A percentile compares a stretch with the other conserved stretches of the same genome.
Evolutionary conservation across 2,329 filamentous ascomycete genomes (phyloP).

Genomic region (Septoria petroselini): DNA sequence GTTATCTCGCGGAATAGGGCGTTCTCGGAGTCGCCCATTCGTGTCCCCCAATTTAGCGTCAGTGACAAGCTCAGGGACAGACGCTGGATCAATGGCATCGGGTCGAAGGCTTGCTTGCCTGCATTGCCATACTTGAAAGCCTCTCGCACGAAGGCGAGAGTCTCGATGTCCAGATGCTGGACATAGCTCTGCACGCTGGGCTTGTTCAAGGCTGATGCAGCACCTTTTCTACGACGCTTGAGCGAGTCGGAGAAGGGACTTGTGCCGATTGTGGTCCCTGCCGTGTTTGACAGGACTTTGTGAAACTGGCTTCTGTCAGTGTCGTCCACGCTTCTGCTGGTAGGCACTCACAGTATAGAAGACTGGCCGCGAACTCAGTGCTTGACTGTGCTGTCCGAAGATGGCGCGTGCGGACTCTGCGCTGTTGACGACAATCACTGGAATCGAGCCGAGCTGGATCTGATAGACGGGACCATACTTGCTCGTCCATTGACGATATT

Average conservation of each 20-base stretch:
- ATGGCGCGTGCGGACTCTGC: slow-evolving; percentile 43
- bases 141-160: slow-evolving; percentile 61
- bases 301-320: slow-evolving; percentile 35
- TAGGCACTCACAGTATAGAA: slow-evolving; percentile 39
- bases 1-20: slow-evolving; percentile 62
- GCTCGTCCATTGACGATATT: slow-evolving; percentile 45
- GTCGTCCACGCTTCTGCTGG: too few species aligned
- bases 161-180: slow-evolving; percentile 60
- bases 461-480: slow-evolving; percentile 45
- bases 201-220: slow-evolving; percentile 63
- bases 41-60: slow-evolving; percentile 64
- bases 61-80: slow-evolving; percentile 60
- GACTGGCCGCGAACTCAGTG: slow-evolving; percentile 43
- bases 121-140: slow-evolving; percentile 56
- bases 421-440: slow-evolving; percentile 46
- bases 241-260: slow-evolving; percentile 64
- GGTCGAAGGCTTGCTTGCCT: slow-evolving; percentile 56
- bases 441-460: slow-evolving; percentile 47
- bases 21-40: slow-evolving; percentile 59
- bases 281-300: slow-evolving; percentile 60
- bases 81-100: slow-evolving; percentile 66
- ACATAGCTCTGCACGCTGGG: slow-evolving; percentile 63
- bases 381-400: slow-evolving; percentile 44
- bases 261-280: slow-evolving; percentile 66
- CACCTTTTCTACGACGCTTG: slow-evolving; percentile 63